Evolutionary conservation across 495 filamentous ascomycete species (phyloP).

Genomic region (Aspergillus heteromorphus): DNA sequence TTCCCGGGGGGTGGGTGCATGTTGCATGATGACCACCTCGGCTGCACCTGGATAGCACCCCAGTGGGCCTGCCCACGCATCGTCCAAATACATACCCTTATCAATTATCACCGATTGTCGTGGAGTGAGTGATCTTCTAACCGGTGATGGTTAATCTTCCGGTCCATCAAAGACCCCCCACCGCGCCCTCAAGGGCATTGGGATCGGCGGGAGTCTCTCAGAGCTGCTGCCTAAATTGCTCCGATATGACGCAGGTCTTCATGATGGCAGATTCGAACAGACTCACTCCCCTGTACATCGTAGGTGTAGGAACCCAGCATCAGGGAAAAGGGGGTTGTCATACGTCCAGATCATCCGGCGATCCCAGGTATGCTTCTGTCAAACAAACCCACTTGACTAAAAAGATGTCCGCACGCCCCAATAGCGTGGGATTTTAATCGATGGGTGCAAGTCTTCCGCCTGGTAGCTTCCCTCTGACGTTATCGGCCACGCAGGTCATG

Average conservation of each 20-base stretch:
- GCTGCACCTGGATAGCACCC: conserved; percentile 52
- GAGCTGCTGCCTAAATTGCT: conserved; percentile 41
- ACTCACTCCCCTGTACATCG: too few relatives aligned
- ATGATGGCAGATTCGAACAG: conserved; percentile 53
- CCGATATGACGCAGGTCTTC: conserved; percentile 52
- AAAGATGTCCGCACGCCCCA: too few relatives aligned
- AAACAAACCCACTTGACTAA: too few relatives aligned
- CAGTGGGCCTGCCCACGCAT: conserved; percentile 52
- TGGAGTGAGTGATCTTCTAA: conserved; percentile 41
- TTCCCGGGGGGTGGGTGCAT: conserved; percentile 43
- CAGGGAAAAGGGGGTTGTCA: conserved; percentile 39
- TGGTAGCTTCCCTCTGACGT: conserved; percentile 37
- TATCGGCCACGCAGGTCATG: conserved; percentile 39
- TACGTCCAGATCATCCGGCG: conserved; percentile 40
- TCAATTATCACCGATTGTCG: conserved; percentile 42
- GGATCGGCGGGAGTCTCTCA: conserved; percentile 46
- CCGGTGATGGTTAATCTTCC: conserved; percentile 45
- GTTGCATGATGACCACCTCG: conserved; percentile 56
- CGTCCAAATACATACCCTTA: conserved; percentile 46
- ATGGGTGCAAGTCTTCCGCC: too few relatives aligned
- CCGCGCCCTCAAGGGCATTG: conserved; percentile 47
- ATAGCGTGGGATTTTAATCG: too few relatives aligned
- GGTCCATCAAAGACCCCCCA: conserved; percentile 50
- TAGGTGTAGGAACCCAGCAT: conserved; percentile 49
- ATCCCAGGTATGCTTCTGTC: conserved; percentile 43